Conservation (phyloP, 495 filamentous ascomycete species). For the Pseudotulostoma volvatum region DNA sequence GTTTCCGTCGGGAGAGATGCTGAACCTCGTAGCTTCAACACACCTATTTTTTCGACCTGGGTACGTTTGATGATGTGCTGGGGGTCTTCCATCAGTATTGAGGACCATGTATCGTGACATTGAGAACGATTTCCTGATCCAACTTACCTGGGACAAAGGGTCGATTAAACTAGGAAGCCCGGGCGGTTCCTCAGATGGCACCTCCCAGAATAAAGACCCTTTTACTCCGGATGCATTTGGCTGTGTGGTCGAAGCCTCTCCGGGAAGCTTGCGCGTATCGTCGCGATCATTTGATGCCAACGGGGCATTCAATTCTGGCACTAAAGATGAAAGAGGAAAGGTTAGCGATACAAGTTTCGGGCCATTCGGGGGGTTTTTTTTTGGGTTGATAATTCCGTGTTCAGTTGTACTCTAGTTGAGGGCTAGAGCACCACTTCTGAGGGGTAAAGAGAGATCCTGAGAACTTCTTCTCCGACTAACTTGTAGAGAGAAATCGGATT, state of each 20-base stretch:
- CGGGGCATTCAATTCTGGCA: background rate
- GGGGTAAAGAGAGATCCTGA: no score
- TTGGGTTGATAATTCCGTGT: no score
- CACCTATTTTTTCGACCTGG: conserved; percentile 55
- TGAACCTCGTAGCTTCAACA: conserved; percentile 45
- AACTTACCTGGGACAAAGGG: conserved; percentile 38
- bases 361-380: no score
- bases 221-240: background rate
- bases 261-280: background rate
- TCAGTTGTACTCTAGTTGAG: no score
- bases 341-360: no score
- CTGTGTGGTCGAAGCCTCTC: background rate
- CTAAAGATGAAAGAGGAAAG: background rate
- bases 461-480: no score
- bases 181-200: background rate
- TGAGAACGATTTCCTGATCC: background rate
- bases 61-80: conserved; percentile 73
- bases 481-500: no score
- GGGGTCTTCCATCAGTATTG: conserved; percentile 1
- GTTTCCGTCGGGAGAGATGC: conserved; percentile 37
- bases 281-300: background rate
- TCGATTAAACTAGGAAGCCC: conserved; percentile 29
- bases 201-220: background rate
- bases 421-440: no score
- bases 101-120: conserved; percentile 7